A percentile compares a stretch with the other conserved stretches of the same genome.
Evolutionary conservation across 768 basidiomycete species (phyloP).

Genomic region (Gelatoporia subvermispora): DNA sequence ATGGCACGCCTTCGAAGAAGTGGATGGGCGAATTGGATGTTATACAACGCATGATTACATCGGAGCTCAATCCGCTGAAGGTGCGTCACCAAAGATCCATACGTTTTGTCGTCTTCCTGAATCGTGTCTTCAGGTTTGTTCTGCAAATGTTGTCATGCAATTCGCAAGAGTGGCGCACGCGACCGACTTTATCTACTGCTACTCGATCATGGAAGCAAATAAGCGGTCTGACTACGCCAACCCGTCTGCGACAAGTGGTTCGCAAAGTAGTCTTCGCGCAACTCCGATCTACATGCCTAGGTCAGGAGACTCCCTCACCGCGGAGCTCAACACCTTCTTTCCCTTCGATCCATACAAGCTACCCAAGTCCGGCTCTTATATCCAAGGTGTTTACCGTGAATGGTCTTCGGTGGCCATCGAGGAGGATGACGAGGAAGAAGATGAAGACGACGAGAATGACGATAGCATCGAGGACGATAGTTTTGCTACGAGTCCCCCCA

Average conservation of each 20-base stretch:
- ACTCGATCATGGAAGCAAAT: constrained; percentile 88
- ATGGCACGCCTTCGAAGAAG: constrained; percentile 38
- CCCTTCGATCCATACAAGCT: constrained; percentile 97
- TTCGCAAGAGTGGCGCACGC: constrained; percentile 92
- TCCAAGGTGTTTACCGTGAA: constrained; percentile 82
- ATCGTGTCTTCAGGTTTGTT: constrained; percentile 63
- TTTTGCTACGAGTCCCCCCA: background rate
- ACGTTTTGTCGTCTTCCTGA: background rate
- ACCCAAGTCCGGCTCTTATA: constrained; percentile 68
- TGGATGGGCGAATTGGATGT: constrained; percentile 85
- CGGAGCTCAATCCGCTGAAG: constrained; percentile 86
- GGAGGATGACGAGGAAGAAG: constrained; percentile 68
- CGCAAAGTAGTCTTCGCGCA: background rate
- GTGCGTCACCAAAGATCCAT: constrained; percentile 33
- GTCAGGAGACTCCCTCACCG: constrained; percentile 37
- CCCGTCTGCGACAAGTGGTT: constrained; percentile 10
- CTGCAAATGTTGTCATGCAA: constrained; percentile 83
- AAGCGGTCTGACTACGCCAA: constrained; percentile 52
- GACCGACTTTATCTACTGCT: constrained; percentile 91
- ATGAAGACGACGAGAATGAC: constrained; percentile 54
- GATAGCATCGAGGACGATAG: constrained; percentile 31
- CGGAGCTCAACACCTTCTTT: constrained; percentile 90
- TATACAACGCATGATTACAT: constrained; percentile 74
- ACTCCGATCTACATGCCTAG: constrained; percentile 10
- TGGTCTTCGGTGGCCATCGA: constrained; percentile 78